These are phyloP conservation scores for Osmozyma mogii DNA, from an alignment of 805 yeast species.

Conservation along the genomic window DNA sequence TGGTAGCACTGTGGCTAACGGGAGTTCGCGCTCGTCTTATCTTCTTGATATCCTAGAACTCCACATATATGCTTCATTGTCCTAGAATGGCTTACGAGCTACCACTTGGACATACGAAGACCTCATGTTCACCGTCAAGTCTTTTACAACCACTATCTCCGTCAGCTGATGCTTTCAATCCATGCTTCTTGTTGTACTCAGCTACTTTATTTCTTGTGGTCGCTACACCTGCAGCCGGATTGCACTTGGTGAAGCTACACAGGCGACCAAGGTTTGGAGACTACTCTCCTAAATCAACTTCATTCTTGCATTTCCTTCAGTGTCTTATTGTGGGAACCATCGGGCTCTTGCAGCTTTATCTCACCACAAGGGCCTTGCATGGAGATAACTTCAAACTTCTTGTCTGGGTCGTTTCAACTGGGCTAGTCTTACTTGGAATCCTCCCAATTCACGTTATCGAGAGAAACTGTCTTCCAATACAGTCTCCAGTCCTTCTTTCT, in stretches of 20 bases:
- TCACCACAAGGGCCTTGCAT: too few relatives aligned
- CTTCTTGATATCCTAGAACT: too few relatives aligned
- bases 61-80: too few relatives aligned
- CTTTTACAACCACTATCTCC: slow-evolving; percentile 16
- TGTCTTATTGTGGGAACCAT: slow-evolving; percentile 11
- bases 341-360: too few relatives aligned
- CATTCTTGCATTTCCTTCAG: slow-evolving; percentile 18
- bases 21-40: too few relatives aligned
- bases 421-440: slow-evolving; percentile 14
- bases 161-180: slow-evolving; percentile 24
- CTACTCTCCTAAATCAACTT: slow-evolving; percentile 16
- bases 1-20: too few relatives aligned
- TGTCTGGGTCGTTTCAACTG: slow-evolving; percentile 9
- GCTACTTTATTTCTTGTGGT: slow-evolving; percentile 6
- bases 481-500: slow-evolving; percentile 29
- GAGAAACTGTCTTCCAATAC: slow-evolving; percentile 28
- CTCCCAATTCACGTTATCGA: slow-evolving; percentile 40
- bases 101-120: background rate
- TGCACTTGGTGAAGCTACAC: slow-evolving; percentile 1
- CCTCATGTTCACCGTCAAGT: slow-evolving; percentile 1
- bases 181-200: slow-evolving; percentile 20
- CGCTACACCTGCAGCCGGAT: slow-evolving; percentile 4
- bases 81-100: too few relatives aligned
- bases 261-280: slow-evolving; percentile 10
- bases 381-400: slow-evolving; percentile 14